Percentiles rank a stretch among this genome's conserved stretches.
Evolutionary conservation across 2,329 filamentous ascomycete species (phyloP).

Genomic region (Fusarium udum): DNA sequence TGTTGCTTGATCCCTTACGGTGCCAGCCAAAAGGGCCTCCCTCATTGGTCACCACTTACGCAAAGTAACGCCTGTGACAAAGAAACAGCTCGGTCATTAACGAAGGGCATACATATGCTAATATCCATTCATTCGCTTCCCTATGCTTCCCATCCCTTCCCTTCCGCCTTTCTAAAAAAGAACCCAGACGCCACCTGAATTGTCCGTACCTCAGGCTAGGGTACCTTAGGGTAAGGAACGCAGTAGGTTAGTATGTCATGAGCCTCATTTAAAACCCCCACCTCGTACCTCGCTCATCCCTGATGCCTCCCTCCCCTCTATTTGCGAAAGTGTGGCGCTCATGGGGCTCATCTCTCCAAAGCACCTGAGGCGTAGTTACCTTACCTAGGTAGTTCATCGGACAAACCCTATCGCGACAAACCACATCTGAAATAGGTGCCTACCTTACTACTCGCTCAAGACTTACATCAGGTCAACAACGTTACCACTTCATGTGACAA

Average conservation of each 20-base stretch:
- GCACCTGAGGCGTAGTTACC: constrained; percentile 3
- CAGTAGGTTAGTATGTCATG: background rate
- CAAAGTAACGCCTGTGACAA: background rate
- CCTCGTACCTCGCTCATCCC: background rate
- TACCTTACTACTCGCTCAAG: background rate
- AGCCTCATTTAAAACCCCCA: constrained; percentile 12
- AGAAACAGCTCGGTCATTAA: background rate
- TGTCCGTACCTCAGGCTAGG: background rate
- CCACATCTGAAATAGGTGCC: constrained; percentile 5
- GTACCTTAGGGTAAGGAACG: background rate
- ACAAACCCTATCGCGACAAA: constrained; percentile 10
- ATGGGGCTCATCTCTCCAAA: constrained; percentile 33
- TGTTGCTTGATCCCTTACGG: background rate
- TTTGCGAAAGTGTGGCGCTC: constrained; percentile 23
- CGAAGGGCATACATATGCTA: background rate
- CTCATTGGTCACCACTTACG: background rate
- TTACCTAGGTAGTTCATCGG: constrained; percentile 5
- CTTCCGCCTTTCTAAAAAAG: background rate
- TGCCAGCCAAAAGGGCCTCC: background rate
- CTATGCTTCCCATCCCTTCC: background rate
- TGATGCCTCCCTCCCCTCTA: background rate
- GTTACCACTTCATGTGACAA: background rate
- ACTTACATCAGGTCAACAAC: constrained; percentile 1
- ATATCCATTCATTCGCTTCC: background rate
- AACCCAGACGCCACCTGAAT: background rate